Evolutionary conservation across 345 rosid genomes (phyloP).

Genomic region (Populus pruinosa): DNA sequence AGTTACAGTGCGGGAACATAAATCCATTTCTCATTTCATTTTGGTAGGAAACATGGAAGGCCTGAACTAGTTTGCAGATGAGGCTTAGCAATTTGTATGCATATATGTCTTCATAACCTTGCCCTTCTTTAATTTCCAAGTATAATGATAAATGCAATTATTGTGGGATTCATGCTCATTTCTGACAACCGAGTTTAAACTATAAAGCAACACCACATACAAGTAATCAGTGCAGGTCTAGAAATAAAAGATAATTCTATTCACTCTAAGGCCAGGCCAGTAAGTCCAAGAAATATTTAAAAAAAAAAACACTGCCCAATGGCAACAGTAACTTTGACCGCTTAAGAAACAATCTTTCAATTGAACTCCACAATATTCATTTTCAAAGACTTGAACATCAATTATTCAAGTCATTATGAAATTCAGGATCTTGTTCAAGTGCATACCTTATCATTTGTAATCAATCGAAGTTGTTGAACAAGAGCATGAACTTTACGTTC

Average conservation of each 20-base stretch:
- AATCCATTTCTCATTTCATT: neutral
- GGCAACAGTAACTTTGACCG: no score
- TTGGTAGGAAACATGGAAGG: neutral
- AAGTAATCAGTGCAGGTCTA: neutral
- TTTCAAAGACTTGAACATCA: no score
- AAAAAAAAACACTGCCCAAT: no score
- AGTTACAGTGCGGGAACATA: neutral
- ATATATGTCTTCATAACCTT: neutral
- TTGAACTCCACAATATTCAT: no score
- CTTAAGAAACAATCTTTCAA: no score
- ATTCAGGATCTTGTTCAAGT: no score
- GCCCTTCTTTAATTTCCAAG: neutral
- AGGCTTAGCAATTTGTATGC: neutral
- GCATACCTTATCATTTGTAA: slow-evolving; percentile 59
- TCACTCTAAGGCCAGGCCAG: neutral
- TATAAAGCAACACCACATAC: neutral
- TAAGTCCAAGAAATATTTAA: neutral
- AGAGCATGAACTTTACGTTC: slow-evolving; percentile 53
- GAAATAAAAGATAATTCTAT: no score
- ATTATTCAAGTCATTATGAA: no score
- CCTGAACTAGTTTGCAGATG: neutral
- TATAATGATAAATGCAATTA: neutral
- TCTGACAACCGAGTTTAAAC: neutral
- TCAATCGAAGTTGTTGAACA: slow-evolving; percentile 60
- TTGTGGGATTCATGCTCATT: neutral